A percentile compares a stretch with the other conserved stretches of the same genome.
phyloP scores from a whole-genome alignment of 2,329 filamentous ascomycete genomes.

The Seiridium unicorne region DNA sequence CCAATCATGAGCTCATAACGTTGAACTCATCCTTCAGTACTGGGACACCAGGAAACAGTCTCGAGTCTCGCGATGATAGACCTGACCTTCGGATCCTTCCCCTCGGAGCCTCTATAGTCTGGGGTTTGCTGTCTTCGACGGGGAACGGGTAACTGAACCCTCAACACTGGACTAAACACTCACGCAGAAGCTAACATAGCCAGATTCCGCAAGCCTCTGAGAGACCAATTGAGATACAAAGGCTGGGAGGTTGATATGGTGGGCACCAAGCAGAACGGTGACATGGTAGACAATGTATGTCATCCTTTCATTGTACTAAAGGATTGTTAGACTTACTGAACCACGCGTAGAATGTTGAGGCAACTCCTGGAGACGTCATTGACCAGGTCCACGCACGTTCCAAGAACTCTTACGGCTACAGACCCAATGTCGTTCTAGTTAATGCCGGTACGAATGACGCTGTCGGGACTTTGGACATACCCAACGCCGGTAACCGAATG shows the following conservation, averaged over 20 bases:
- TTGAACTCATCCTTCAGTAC: too few relatives aligned
- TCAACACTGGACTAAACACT: fast-evolving
- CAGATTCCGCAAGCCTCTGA: constrained; percentile 16
- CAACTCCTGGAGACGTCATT: constrained; percentile 12
- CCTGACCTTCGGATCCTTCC: neutral
- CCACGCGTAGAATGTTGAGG: constrained; percentile 13
- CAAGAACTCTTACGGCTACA: constrained; percentile 4
- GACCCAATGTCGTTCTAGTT: constrained; percentile 19
- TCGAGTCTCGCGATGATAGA: neutral
- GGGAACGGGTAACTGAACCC: constrained; percentile 32
- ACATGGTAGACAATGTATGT: constrained; percentile 23
- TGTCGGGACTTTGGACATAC: constrained; percentile 14
- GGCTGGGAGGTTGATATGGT: constrained; percentile 26
- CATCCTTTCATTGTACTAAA: neutral
- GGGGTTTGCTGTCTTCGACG: constrained; percentile 29
- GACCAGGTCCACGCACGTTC: constrained; percentile 10
- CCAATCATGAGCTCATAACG: too few relatives aligned
- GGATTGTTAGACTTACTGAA: neutral
- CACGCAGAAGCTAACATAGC: neutral
- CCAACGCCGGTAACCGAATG: constrained; percentile 20
- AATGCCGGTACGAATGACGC: constrained; percentile 33
- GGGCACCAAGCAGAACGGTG: constrained; percentile 15
- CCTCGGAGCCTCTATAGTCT: constrained; percentile 9
- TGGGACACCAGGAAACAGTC: too few relatives aligned
- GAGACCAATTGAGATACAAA: constrained; percentile 16